Evolutionary conservation across 2,329 filamentous ascomycete genomes (phyloP).

Genomic region (Botrytis elliptica): DNA sequence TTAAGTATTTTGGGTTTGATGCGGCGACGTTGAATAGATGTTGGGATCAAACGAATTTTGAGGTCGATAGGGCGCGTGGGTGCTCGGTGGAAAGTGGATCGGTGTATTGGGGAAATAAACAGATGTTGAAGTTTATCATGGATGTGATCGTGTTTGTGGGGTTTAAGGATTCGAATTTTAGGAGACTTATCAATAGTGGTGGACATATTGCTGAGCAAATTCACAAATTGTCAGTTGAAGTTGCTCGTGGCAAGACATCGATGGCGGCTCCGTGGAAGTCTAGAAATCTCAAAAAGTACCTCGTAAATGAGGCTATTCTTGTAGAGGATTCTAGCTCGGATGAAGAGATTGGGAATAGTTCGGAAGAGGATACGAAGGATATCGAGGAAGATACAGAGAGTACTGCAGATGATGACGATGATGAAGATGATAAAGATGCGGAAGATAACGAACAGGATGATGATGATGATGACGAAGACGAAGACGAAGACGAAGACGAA

Average conservation of each 20-base stretch:
- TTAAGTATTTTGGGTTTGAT: background rate
- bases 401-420: slow-evolving; percentile 76
- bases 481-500: slow-evolving; percentile 34
- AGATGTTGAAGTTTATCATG: slow-evolving; percentile 21
- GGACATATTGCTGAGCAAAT: slow-evolving; percentile 1
- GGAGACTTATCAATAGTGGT: background rate
- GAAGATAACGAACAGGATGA: slow-evolving; percentile 39
- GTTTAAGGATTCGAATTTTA: background rate
- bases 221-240: background rate
- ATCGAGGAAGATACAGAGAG: slow-evolving; percentile 40
- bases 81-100: background rate
- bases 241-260: background rate
- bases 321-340: background rate
- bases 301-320: background rate
- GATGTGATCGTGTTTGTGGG: slow-evolving; percentile 15
- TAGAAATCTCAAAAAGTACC: slow-evolving; percentile 4
- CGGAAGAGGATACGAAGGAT: background rate
- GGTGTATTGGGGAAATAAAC: slow-evolving; percentile 16
- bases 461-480: slow-evolving; percentile 49
- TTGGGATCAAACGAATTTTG: background rate
- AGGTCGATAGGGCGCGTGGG: background rate
- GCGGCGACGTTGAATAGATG: background rate
- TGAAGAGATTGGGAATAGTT: background rate
- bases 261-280: background rate
- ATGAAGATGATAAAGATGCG: slow-evolving; percentile 44